Evolutionary conservation across 2,329 filamentous ascomycete genomes (phyloP), one percentile per base, ranked within the genome.

Genomic region (Scedosporium dehoogii): DNA sequence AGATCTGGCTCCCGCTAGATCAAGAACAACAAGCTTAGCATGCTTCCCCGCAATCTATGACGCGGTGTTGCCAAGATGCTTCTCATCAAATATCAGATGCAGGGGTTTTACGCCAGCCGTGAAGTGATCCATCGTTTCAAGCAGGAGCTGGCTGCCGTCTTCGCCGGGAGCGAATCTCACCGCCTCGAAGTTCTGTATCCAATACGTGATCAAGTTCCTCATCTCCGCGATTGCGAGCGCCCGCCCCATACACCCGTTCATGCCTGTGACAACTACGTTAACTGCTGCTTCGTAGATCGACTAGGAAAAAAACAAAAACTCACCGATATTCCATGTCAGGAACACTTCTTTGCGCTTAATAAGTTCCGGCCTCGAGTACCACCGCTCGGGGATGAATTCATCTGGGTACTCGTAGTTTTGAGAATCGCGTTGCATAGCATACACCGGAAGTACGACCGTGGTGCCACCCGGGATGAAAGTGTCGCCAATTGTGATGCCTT

Each of bases 381-480:
- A 74, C 25, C 73, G 67, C 44, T 75, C 73, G 9, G 73, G 73
- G 18, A 72, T 69, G 58, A 74, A 75, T 16, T 70, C 64, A 58
- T 69, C 59, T 14, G 66, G 61, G 3, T 61, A 42, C 7, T 46
- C 23, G 51, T 68, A 70, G 27, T 63, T 63, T 2, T 63, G 61
- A 27, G 68, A 65, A 29, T 68, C 64, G 62, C 60, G 46, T n/a
- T 58, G 60, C 18, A 63, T 42, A 6, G 67, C 68, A 33, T 71
- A 68, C 3, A 67, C 66, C 0, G 72, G 72, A 2, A 72, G 56
- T 4, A 69, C 68, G 6, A 77, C 67, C 18, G 73, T 70, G 4
- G 69, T 73, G 51, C 72, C 69, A 0, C 74, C 75, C 0, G 75
- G 74, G n/a, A 77, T 71, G 41, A 69, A 72, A 0, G 58, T 65